Conservation (phyloP, 2,329 filamentous ascomycete genomes). For the Neofusicoccum cordaticola region DNA sequence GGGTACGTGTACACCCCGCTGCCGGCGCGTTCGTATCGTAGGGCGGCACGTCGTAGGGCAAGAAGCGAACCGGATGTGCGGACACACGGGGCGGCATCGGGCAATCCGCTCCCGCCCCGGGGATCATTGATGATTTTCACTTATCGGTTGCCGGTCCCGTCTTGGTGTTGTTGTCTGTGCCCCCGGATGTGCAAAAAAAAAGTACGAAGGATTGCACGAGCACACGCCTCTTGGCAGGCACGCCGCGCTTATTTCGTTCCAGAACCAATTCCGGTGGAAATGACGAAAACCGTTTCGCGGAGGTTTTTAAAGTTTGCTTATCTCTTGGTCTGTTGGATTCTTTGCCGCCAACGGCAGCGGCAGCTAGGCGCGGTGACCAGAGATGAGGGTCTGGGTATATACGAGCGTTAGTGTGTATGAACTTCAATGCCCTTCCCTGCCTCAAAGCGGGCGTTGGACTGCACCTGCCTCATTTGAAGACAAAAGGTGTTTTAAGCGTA, state of each 20-base stretch:
- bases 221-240: neutral
- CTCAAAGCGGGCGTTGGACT: too few relatives aligned
- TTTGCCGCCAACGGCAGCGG: neutral
- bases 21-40: neutral
- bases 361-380: neutral
- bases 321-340: neutral
- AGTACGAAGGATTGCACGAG: neutral
- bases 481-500: too few relatives aligned
- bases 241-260: neutral
- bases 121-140: neutral
- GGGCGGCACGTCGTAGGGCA: neutral
- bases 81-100: neutral
- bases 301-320: neutral
- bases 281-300: neutral
- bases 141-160: neutral
- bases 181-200: neutral
- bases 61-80: neutral
- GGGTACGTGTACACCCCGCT: neutral
- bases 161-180: neutral
- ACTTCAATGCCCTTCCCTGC: too few relatives aligned
- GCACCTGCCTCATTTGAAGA: too few relatives aligned
- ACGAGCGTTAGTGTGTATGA: too few relatives aligned
- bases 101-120: neutral
- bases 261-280: neutral
- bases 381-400: too few relatives aligned